These are phyloP conservation scores for Fusarium nisikadoi DNA, from an alignment of 2,329 filamentous ascomycete species.

Conservation along the genomic window DNA sequence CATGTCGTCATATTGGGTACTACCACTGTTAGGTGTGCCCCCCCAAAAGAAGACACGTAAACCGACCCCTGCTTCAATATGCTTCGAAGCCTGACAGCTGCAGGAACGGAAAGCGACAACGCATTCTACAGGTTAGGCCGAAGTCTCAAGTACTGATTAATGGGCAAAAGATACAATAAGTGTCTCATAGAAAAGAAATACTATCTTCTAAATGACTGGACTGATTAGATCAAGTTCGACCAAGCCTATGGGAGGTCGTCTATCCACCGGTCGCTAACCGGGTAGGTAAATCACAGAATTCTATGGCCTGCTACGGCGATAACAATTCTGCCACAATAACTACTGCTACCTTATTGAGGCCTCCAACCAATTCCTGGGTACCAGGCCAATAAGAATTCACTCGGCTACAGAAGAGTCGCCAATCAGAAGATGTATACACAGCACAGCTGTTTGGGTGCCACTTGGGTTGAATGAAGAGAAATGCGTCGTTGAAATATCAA, in stretches of 20 bases:
- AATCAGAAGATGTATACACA: neutral
- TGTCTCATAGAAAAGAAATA: too few species aligned
- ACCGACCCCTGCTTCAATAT: accelerated
- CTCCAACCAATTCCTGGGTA: neutral
- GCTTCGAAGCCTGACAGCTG: neutral
- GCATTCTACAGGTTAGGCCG: too few species aligned
- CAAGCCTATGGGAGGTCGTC: too few species aligned
- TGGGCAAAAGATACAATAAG: too few species aligned
- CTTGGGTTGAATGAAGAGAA: neutral
- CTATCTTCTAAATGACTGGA: too few species aligned
- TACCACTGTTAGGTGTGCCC: neutral
- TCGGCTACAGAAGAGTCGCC: accelerated
- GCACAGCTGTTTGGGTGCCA: neutral
- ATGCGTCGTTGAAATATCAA: too few species aligned
- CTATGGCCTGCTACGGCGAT: accelerated
- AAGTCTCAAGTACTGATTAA: too few species aligned
- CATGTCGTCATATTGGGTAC: neutral
- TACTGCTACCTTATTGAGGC: neutral
- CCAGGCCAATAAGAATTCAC: neutral
- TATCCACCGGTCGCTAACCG: too few species aligned
- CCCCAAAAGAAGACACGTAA: neutral
- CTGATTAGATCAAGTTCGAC: too few species aligned
- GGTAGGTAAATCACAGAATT: too few species aligned
- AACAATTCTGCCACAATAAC: neutral
- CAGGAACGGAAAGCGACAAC: too few species aligned